Conservation (phyloP, 148 eudicot species). For the Talinum fruticosum region DNA sequence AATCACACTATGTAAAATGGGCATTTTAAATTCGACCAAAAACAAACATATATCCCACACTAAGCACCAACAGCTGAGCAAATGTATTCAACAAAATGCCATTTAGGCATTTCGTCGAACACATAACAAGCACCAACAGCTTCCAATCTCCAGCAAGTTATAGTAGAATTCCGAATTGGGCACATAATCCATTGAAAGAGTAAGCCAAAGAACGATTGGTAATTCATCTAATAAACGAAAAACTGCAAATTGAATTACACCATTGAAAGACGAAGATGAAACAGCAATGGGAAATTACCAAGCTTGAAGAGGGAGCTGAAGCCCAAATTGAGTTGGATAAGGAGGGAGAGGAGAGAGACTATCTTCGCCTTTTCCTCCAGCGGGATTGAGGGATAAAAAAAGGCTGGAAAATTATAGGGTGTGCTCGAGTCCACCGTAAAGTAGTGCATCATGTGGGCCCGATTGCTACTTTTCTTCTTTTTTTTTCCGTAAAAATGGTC, state of each 20-base stretch:
- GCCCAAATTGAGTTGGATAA: not conserved
- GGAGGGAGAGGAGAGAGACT: conserved; percentile 11
- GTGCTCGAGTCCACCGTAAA: conserved; percentile 9
- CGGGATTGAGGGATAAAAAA: not conserved
- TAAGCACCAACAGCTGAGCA: not conserved
- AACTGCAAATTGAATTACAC: not conserved
- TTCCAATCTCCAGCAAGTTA: not conserved
- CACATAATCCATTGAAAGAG: not conserved
- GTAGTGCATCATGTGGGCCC: not conserved
- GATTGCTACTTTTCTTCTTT: not conserved
- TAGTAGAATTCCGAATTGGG: conserved; percentile 10
- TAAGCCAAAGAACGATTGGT: not conserved
- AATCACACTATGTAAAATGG: not conserved
- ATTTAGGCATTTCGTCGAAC: conserved; percentile 17
- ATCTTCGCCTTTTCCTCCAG: not conserved
- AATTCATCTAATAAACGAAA: conserved; percentile 4
- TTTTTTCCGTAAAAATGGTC: not conserved
- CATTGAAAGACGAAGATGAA: not conserved
- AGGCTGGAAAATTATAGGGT: not conserved
- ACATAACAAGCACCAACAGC: not conserved
- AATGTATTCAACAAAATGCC: not conserved
- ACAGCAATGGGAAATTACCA: not conserved
- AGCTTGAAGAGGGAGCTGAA: conserved; percentile 5
- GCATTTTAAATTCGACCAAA: not conserved
- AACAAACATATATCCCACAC: conserved; percentile 1